Evolutionary conservation across 83 land plant species (phyloP).

Genomic region (Isoetes engelmannii): DNA sequence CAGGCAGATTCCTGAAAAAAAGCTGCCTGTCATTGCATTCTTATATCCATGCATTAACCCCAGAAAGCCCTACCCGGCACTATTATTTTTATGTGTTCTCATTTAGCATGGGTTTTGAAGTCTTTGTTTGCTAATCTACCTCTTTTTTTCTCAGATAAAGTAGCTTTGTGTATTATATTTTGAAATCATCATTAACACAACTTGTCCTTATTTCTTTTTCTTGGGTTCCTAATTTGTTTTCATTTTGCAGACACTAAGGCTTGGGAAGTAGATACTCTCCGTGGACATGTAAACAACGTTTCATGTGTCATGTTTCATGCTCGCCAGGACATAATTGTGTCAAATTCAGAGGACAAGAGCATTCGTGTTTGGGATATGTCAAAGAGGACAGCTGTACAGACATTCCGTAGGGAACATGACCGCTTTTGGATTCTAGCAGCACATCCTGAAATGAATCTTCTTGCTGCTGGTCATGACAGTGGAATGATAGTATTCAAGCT

Average conservation of each 20-base stretch:
- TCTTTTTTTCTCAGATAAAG: not conserved
- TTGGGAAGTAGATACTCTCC: constrained; percentile 74
- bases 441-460: constrained; percentile 74
- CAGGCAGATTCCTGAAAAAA: too few relatives aligned
- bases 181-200: not conserved
- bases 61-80: too few relatives aligned
- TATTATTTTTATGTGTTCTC: too few relatives aligned
- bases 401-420: constrained; percentile 71
- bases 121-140: too few relatives aligned
- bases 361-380: constrained; percentile 76
- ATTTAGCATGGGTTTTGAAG: too few relatives aligned
- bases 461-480: constrained; percentile 87
- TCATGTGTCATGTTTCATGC: constrained; percentile 80
- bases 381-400: constrained; percentile 57
- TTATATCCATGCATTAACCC: too few relatives aligned
- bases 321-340: constrained; percentile 69
- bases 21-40: too few relatives aligned
- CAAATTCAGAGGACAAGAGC: constrained; percentile 80
- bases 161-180: not conserved
- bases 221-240: not conserved
- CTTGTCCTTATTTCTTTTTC: not conserved
- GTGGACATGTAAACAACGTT: constrained; percentile 73
- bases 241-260: constrained; percentile 58
- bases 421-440: constrained; percentile 69
- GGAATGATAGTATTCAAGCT: constrained; percentile 77